Conservation (phyloP, 306 rosid species). For the Lagenaria siceraria region DNA sequence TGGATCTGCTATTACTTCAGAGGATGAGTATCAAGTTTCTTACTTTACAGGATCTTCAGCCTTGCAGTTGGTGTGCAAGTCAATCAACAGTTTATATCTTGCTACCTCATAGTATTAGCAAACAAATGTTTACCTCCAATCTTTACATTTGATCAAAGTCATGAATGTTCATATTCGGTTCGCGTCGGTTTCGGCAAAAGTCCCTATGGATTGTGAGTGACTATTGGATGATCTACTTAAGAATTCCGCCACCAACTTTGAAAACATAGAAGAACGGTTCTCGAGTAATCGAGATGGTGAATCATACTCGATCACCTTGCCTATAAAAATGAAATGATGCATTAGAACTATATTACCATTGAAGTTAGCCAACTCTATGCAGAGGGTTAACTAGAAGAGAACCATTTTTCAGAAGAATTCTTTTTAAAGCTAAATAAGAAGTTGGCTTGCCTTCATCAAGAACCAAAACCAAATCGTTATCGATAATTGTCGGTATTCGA, state of each 20-base stretch:
- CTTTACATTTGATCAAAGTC: not conserved
- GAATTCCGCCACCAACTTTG: slow-evolving; percentile 72
- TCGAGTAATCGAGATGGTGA: slow-evolving; percentile 45
- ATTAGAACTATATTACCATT: not conserved
- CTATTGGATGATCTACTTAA: slow-evolving; percentile 48
- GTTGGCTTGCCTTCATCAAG: slow-evolving; percentile 54
- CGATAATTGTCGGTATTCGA: slow-evolving; percentile 73
- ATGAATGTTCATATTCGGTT: not conserved
- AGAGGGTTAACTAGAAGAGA: not conserved
- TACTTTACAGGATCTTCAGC: not conserved
- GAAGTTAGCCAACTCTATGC: not conserved
- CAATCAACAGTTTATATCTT: not conserved
- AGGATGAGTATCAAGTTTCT: not conserved
- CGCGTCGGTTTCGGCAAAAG: not conserved
- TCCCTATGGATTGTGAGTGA: not conserved
- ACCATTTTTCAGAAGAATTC: not conserved
- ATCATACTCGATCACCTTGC: slow-evolving; percentile 59
- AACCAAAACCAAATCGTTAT: slow-evolving; percentile 72
- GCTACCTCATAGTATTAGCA: not conserved
- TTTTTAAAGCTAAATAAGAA: not conserved
- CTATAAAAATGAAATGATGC: slow-evolving; percentile 21
- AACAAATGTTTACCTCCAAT: not conserved
- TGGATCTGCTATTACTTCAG: not conserved
- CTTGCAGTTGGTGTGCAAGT: not conserved
- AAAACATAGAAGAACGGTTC: slow-evolving; percentile 55